Evolutionary conservation across 1,284 basidiomycete genomes (phyloP).

Genomic region (Lentinus polychrous): DNA sequence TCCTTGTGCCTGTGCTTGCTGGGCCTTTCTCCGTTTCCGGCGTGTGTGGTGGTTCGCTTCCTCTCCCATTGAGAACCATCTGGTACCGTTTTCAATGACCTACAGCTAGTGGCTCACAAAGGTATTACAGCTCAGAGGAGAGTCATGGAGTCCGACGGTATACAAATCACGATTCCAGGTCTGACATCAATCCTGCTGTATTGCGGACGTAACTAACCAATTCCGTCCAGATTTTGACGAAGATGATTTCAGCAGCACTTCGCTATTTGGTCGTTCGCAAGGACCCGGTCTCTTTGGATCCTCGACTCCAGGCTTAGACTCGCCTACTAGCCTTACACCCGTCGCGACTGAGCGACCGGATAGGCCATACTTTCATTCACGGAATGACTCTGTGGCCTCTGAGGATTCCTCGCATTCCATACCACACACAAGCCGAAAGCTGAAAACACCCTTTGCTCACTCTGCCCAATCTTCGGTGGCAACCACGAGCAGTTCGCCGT

Average conservation of each 20-base stretch:
- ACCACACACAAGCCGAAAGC: slow-evolving; percentile 30
- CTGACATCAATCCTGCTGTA: slow-evolving; percentile 16
- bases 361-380: slow-evolving; percentile 61
- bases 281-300: slow-evolving; percentile 33
- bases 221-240: slow-evolving; percentile 59
- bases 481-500: slow-evolving; percentile 39
- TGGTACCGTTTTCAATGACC: no score
- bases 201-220: background rate
- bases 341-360: slow-evolving; percentile 41
- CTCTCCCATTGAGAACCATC: no score
- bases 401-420: slow-evolving; percentile 61
- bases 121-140: background rate
- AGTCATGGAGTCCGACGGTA: slow-evolving; percentile 43
- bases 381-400: slow-evolving; percentile 69
- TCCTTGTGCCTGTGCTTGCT: no score
- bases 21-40: no score
- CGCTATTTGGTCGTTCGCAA: slow-evolving; percentile 56
- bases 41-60: no score
- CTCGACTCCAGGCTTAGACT: slow-evolving; percentile 47
- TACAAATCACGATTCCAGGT: slow-evolving; percentile 83
- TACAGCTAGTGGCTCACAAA: no score
- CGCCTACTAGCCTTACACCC: slow-evolving; percentile 54
- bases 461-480: slow-evolving; percentile 64
- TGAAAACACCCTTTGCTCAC: slow-evolving; percentile 52
- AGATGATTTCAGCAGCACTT: slow-evolving; percentile 47